phyloP scores from a whole-genome alignment of 345 rosid species.

The Carallia pectinifolia region DNA sequence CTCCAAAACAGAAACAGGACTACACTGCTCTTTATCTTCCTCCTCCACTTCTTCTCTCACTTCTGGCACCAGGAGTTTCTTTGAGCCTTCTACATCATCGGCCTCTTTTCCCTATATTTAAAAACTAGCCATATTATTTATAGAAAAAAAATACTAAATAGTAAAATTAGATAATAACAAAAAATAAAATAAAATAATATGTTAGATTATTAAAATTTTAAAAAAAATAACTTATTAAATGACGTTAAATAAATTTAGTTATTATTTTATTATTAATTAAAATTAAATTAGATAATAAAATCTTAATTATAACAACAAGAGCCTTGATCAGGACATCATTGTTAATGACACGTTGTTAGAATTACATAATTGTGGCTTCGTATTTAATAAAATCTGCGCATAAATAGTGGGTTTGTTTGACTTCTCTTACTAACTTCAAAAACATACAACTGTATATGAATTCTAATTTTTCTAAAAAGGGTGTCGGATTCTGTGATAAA shows the following conservation, averaged over 20 bases:
- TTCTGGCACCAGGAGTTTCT: conserved; percentile 24
- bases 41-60: conserved; percentile 35
- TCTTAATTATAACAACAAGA: not conserved
- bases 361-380: not conserved
- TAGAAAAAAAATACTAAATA: too few species aligned
- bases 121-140: conserved; percentile 2
- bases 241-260: too few species aligned
- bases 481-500: conserved; percentile 25
- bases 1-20: conserved; percentile 93
- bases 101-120: conserved; percentile 36
- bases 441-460: conserved; percentile 1
- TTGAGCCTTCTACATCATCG: conserved; percentile 40
- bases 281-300: too few species aligned
- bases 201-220: too few species aligned
- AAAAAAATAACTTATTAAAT: too few species aligned
- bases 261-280: too few species aligned
- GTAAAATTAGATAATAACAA: too few species aligned
- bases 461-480: conserved; percentile 8
- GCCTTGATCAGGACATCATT: conserved; percentile 12
- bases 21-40: conserved; percentile 81
- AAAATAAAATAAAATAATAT: too few species aligned
- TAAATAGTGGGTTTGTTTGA: conserved; percentile 25
- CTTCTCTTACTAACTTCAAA: conserved; percentile 12
- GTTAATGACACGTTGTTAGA: not conserved
- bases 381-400: not conserved